Conservation (phyloP, 441 rosid species). For the Erodium moschatum region DNA sequence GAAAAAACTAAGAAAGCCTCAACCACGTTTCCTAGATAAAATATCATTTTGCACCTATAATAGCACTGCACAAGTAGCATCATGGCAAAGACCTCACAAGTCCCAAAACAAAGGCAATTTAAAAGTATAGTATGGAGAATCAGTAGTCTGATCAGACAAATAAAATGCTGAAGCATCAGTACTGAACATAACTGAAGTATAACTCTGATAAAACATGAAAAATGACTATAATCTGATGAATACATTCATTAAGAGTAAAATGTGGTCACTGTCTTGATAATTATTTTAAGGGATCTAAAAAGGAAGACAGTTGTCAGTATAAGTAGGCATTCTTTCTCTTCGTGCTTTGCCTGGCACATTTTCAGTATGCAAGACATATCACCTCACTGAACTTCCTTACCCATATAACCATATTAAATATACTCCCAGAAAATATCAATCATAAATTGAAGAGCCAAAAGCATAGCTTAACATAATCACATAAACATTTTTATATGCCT, state of each 20-base stretch:
- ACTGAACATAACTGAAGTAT: not conserved
- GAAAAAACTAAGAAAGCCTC: not conserved
- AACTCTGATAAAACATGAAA: constrained; percentile 2
- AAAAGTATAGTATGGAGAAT: not conserved
- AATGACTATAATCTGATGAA: not conserved
- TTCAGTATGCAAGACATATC: constrained; percentile 6
- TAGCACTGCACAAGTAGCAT: not conserved
- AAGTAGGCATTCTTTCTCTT: not conserved
- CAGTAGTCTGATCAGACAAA: not conserved
- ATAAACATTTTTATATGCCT: not conserved
- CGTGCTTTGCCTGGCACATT: not conserved
- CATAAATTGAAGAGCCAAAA: constrained; percentile 7
- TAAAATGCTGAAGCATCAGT: not conserved
- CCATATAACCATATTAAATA: not conserved
- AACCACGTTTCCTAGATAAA: not conserved
- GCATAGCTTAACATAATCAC: not conserved
- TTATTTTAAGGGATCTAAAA: not conserved
- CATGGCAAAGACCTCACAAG: not conserved
- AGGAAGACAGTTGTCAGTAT: not conserved
- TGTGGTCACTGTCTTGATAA: not conserved
- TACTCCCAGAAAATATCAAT: not conserved
- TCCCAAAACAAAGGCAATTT: not conserved
- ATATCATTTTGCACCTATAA: not conserved
- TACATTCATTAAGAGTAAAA: not conserved
- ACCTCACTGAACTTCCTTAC: constrained; percentile 9